phyloP scores from a whole-genome alignment of 345 rosid species.

The Eucalyptus victrix region DNA sequence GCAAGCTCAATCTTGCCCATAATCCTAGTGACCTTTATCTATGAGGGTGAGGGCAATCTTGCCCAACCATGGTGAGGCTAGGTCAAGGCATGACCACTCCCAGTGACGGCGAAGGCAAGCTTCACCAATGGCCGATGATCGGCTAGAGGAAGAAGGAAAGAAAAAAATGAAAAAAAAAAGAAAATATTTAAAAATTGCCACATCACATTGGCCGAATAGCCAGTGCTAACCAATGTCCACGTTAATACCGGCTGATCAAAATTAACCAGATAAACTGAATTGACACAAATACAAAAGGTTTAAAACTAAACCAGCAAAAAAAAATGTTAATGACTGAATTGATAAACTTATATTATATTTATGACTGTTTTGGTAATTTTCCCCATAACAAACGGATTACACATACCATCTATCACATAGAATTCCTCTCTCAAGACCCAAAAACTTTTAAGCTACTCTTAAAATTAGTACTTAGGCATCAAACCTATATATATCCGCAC shows the following conservation, averaged over 20 bases:
- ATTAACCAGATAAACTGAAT: neutral
- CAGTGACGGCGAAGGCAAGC: neutral
- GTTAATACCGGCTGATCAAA: rapidly evolving
- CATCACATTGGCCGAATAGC: rapidly evolving
- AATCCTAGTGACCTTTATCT: no score
- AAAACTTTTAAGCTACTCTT: neutral
- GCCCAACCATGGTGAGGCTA: neutral
- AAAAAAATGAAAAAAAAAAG: no score
- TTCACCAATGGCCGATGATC: neutral
- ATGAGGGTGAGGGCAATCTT: no score
- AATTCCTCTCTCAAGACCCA: neutral
- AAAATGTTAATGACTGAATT: neutral
- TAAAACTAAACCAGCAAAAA: neutral
- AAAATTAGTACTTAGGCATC: neutral
- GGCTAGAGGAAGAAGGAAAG: neutral
- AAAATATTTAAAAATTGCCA: neutral
- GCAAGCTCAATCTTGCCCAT: no score
- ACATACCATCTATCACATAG: neutral
- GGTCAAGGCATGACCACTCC: neutral
- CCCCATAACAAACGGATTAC: neutral
- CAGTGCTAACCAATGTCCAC: rapidly evolving
- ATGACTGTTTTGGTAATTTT: no score
- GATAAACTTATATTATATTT: no score
- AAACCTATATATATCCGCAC: neutral
- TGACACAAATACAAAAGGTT: neutral